Percentiles rank a stretch among this genome's conserved stretches.
These are phyloP conservation scores for Vigna hirtella DNA, from an alignment of 306 rosid genomes.

Conservation along the genomic window DNA sequence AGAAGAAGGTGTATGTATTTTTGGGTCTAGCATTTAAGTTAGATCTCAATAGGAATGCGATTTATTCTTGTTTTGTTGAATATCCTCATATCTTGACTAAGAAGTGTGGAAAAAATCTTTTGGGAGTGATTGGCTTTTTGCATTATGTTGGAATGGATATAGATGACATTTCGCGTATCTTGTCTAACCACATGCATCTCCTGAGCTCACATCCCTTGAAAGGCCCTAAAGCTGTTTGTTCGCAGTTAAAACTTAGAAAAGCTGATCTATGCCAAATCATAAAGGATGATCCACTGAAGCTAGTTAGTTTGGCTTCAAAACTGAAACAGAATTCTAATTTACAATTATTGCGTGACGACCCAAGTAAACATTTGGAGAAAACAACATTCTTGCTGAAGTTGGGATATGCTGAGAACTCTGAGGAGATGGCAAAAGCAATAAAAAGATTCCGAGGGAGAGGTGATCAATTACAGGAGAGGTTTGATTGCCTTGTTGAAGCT, in stretches of 20 bases:
- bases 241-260: constrained; percentile 59
- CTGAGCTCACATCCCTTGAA: constrained; percentile 56
- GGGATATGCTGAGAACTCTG: constrained; percentile 76
- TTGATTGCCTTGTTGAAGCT: constrained; percentile 79
- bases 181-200: constrained; percentile 55
- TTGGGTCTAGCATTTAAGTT: constrained; percentile 57
- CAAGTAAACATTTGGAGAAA: constrained; percentile 56
- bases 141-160: constrained; percentile 59
- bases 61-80: constrained; percentile 56
- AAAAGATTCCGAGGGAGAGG: constrained; percentile 77
- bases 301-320: constrained; percentile 63
- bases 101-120: constrained; percentile 53
- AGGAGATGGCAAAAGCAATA: constrained; percentile 75
- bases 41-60: constrained; percentile 56
- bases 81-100: constrained; percentile 56
- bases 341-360: constrained; percentile 36
- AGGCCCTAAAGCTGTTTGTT: constrained; percentile 62
- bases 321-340: constrained; percentile 38
- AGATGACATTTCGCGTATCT: constrained; percentile 57
- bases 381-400: constrained; percentile 65
- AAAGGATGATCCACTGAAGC: constrained; percentile 64
- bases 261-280: constrained; percentile 57
- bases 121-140: constrained; percentile 61
- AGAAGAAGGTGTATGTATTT: constrained; percentile 57
- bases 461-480: constrained; percentile 83